These are phyloP conservation scores for Nicotiana knightiana DNA, from an alignment of 257 asterid species.

Conservation along the genomic window DNA sequence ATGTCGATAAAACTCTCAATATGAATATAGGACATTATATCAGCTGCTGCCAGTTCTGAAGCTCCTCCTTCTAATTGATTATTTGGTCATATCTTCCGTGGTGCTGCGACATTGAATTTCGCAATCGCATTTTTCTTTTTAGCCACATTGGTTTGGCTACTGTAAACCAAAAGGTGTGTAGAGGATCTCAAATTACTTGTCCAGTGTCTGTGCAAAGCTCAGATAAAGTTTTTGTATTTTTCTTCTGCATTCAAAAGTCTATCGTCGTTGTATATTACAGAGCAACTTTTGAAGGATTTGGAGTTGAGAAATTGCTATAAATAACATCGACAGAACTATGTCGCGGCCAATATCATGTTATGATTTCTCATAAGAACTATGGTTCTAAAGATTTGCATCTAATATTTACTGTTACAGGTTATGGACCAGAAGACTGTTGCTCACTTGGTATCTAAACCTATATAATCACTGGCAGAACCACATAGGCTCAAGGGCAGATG, in stretches of 20 bases:
- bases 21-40: slow-evolving; percentile 16
- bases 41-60: slow-evolving; percentile 38
- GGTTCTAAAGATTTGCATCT: background rate
- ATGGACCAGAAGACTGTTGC: background rate
- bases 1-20: slow-evolving; percentile 14
- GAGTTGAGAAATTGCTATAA: background rate
- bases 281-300: background rate
- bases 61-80: slow-evolving; percentile 33
- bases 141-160: background rate
- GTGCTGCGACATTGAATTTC: slow-evolving; percentile 32
- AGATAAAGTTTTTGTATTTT: background rate
- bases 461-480: too few species aligned
- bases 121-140: slow-evolving; percentile 10
- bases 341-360: background rate
- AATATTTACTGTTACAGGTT: background rate
- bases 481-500: too few species aligned
- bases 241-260: background rate
- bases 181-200: background rate
- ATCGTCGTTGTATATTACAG: background rate
- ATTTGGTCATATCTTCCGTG: slow-evolving; percentile 35
- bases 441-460: background rate
- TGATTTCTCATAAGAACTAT: background rate
- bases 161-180: background rate
- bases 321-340: background rate
- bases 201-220: background rate